These are phyloP conservation scores for Pseudogymnoascus sp. DNA, from an alignment of 2,329 filamentous ascomycete genomes.

Conservation along the genomic window DNA sequence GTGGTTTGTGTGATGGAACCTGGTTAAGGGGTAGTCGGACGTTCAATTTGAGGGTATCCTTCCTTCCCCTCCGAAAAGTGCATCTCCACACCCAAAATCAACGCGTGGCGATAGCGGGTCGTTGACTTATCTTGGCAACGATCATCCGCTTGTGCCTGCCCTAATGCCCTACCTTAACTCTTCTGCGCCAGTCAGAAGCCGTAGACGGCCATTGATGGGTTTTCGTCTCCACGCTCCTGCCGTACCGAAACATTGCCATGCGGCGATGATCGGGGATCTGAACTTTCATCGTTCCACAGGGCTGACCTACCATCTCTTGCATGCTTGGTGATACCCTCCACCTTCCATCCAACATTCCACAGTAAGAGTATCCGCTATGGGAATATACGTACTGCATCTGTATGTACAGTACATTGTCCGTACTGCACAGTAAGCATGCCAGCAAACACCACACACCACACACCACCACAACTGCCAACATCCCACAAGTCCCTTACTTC, in stretches of 20 bases:
- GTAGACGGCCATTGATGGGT: background rate
- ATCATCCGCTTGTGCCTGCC: conserved; percentile 3
- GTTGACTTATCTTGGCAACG: background rate
- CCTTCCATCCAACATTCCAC: background rate
- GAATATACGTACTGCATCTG: background rate
- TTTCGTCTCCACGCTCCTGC: background rate
- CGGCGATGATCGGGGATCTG: background rate
- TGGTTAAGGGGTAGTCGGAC: background rate
- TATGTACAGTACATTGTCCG: background rate
- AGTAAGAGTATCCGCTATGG: background rate
- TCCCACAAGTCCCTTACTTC: background rate
- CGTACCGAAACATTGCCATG: conserved; percentile 6
- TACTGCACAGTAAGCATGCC: background rate
- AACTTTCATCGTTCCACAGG: background rate
- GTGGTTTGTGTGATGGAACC: background rate
- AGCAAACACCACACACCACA: background rate
- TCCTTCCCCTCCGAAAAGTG: background rate
- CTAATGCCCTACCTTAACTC: conserved; percentile 3
- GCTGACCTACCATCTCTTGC: background rate
- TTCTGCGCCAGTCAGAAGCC: background rate
- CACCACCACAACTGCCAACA: background rate
- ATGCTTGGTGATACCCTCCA: background rate
- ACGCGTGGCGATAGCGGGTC: conserved; percentile 1
- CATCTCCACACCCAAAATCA: background rate
- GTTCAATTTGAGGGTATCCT: background rate